These are phyloP conservation scores for Daldinia caldariorum DNA, from an alignment of 495 filamentous ascomycete genomes.

Conservation along the genomic window DNA sequence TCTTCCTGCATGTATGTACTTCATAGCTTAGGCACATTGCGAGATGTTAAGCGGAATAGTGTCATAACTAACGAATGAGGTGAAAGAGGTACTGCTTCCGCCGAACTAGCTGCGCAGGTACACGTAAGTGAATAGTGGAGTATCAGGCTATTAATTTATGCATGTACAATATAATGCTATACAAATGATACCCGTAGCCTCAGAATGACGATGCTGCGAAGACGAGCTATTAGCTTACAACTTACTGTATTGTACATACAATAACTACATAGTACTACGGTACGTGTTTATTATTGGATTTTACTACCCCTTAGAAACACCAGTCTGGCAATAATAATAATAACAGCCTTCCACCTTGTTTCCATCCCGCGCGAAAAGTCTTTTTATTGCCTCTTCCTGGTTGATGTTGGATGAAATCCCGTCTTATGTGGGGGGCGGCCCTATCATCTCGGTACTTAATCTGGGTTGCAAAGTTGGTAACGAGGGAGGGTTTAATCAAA, in stretches of 20 bases:
- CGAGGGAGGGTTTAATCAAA: constrained; percentile 21
- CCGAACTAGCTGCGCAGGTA: constrained; percentile 39
- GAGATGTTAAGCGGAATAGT: constrained; percentile 23
- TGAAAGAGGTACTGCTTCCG: constrained; percentile 30
- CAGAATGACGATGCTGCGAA: constrained; percentile 6
- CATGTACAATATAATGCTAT: constrained; percentile 9
- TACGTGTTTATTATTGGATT: constrained; percentile 15
- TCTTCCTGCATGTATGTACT: constrained; percentile 13
- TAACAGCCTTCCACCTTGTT: constrained; percentile 22
- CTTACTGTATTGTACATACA: constrained; percentile 31
- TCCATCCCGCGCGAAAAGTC: constrained; percentile 22
- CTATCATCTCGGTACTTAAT: constrained; percentile 43
- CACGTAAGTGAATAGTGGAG: constrained; percentile 40
- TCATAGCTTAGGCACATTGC: constrained; percentile 14
- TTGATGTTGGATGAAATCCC: constrained; percentile 27
- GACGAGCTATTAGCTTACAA: constrained; percentile 6
- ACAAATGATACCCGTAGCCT: neutral
- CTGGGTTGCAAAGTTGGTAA: constrained; percentile 29
- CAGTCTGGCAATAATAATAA: too few relatives aligned
- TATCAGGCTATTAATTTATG: constrained; percentile 24
- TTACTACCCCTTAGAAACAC: neutral
- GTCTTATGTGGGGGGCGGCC: constrained; percentile 32
- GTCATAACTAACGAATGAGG: constrained; percentile 22
- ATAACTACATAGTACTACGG: neutral
- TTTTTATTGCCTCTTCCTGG: constrained; percentile 20